phyloP scores from a whole-genome alignment of 352 stramenopile species.

The Pythium pyrilobum region DNA sequence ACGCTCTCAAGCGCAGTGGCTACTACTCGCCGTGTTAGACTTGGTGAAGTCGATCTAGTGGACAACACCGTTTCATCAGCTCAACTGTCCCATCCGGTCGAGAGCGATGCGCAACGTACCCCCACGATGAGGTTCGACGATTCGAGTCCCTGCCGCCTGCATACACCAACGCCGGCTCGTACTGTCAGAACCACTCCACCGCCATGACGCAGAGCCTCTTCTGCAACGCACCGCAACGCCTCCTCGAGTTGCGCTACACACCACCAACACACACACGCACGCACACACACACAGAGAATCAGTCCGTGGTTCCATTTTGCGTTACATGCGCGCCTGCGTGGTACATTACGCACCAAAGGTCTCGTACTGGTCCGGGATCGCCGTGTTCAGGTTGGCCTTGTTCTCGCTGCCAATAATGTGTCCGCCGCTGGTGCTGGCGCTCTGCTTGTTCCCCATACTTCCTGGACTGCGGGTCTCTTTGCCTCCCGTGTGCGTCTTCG shows the following conservation, averaged over 20 bases:
- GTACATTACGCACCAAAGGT: constrained; percentile 36
- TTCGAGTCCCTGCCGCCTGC: constrained; percentile 46
- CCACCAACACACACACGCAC: too few species aligned
- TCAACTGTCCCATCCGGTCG: neutral
- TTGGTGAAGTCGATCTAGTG: constrained; percentile 71
- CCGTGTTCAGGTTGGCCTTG: constrained; percentile 24
- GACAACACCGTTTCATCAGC: neutral
- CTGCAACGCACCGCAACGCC: constrained; percentile 63
- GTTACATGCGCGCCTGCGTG: neutral
- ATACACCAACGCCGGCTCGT: neutral
- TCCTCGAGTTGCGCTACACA: constrained; percentile 53
- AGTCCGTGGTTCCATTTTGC: neutral
- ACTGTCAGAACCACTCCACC: neutral
- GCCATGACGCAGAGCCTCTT: too few species aligned
- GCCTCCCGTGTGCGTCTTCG: too few species aligned
- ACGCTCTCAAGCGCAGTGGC: too few species aligned
- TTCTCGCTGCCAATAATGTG: constrained; percentile 1
- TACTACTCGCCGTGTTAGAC: constrained; percentile 72
- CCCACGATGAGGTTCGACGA: constrained; percentile 68
- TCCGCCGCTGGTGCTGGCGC: neutral
- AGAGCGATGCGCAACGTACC: constrained; percentile 39
- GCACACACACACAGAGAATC: neutral
- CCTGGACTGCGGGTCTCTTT: neutral
- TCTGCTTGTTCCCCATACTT: constrained; percentile 6
- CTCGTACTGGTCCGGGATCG: constrained; percentile 56